These are phyloP conservation scores for Kickxella alabastrina DNA, from an alignment of 192 early-diverging fungal genomes.

Conservation along the genomic window DNA sequence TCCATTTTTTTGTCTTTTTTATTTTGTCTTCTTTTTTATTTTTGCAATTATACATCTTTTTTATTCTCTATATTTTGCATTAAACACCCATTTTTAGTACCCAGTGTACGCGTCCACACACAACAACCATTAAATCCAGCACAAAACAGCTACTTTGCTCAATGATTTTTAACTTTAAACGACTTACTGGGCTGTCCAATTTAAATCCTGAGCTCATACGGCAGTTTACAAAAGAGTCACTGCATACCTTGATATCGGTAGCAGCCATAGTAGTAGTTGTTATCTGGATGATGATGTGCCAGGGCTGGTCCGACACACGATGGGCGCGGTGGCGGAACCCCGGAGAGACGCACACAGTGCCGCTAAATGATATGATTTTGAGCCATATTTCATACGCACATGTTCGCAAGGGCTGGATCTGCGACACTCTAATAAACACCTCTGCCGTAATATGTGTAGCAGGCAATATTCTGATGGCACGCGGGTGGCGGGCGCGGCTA, in stretches of 20 bases:
- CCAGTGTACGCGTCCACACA: no score
- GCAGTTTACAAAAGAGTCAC: conserved; percentile 11
- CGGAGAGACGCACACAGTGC: neutral
- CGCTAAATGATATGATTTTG: conserved; percentile 25
- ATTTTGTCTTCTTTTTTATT: neutral
- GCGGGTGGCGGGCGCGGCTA: conserved; percentile 37
- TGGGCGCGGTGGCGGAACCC: conserved; percentile 8
- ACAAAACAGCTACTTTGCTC: neutral
- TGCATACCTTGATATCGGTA: conserved; percentile 11
- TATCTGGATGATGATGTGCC: conserved; percentile 39
- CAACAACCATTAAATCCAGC: no score
- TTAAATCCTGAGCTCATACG: neutral
- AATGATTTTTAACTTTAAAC: neutral
- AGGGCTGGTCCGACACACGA: conserved; percentile 48
- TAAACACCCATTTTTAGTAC: neutral
- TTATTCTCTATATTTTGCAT: neutral
- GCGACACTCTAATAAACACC: conserved; percentile 21
- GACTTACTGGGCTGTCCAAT: neutral
- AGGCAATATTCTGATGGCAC: conserved; percentile 20
- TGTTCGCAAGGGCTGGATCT: conserved; percentile 6
- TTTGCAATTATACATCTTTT: neutral
- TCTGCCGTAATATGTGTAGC: conserved; percentile 9
- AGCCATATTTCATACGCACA: conserved; percentile 10
- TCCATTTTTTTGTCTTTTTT: neutral
- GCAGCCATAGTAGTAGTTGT: conserved; percentile 10